A percentile compares a stretch with the other conserved stretches of the same genome.
Evolutionary conservation across 495 filamentous ascomycete species (phyloP).

Genomic region (Amniculicola lignicola): DNA sequence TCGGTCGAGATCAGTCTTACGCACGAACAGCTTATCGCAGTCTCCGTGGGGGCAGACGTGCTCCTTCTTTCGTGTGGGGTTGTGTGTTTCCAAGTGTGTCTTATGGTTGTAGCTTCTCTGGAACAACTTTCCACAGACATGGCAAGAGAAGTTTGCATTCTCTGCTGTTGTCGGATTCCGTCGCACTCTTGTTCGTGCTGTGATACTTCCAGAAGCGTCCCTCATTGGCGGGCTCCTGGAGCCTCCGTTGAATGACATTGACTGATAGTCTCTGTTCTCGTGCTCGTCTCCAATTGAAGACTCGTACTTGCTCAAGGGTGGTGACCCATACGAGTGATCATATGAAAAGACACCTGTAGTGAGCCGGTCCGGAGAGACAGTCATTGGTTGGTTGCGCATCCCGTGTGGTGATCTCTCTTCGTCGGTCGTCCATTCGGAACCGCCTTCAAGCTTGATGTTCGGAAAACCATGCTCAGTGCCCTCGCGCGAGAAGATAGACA

Average conservation of each 20-base stretch:
- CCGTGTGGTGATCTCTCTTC: conserved; percentile 3
- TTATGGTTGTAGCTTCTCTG: conserved; percentile 87
- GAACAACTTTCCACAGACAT: conserved; percentile 75
- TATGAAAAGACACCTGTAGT: conserved; percentile 18
- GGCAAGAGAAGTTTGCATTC: conserved; percentile 74
- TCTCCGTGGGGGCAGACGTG: conserved; percentile 62
- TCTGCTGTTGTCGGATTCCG: conserved; percentile 65
- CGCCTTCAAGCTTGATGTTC: conserved; percentile 24
- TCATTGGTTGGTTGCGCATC: conserved; percentile 6
- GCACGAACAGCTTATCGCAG: conserved; percentile 72
- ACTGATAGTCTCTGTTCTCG: not conserved
- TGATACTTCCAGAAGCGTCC: not conserved
- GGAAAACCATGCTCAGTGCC: conserved; percentile 15
- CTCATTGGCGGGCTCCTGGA: conserved; percentile 6
- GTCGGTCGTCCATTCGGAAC: conserved; percentile 16
- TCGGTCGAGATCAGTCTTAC: conserved; percentile 80
- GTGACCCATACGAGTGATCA: conserved; percentile 12
- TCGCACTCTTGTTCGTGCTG: conserved; percentile 40
- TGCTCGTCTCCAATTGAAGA: not conserved
- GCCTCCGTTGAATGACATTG: conserved; percentile 3
- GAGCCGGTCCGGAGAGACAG: conserved; percentile 28
- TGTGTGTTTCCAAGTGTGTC: conserved; percentile 85
- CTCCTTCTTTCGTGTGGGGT: conserved; percentile 67
- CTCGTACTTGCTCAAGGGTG: conserved; percentile 10
- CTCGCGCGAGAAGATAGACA: conserved; percentile 29